Evolutionary conservation across 768 basidiomycete species (phyloP), one percentile per base, ranked within the genome.

Genomic region (Myochromella boudieri): DNA sequence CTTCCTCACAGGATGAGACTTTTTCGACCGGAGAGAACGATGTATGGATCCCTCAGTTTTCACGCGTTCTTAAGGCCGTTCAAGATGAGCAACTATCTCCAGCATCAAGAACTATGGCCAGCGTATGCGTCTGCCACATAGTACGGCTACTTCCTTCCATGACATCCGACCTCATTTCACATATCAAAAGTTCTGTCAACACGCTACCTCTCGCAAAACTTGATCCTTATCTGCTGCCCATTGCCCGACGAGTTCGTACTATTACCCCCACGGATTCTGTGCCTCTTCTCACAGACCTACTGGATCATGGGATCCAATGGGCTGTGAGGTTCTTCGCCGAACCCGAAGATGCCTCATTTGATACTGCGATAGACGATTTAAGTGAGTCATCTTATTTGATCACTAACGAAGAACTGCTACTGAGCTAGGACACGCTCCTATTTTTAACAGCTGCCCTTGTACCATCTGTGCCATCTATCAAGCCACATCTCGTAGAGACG

Each of bases 401-500:
- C 18, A 7, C 21, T 58, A 18, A 26, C 24, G 33, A 15, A 14
- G 33, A 6, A n/a, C 6, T 6, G n/a, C 33, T 6, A 17, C 5
- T 4, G 33, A 34, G 14, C 33, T 34, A 12, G n/a, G 33, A 8
- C 8, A n/a, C n/a, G 8, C 14, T 29, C 28, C 33, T 21, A 28
- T 42, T 44, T 31, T 44, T 37, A n/a, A 48, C 46, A 72, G 72
- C 52, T 26, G 51, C 38, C 1, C 60, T 76, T 28, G 46, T 71
- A 17, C 55, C 59, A 51, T 53, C 44, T 10, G 49, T 65, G 6
- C 44, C 68, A 2, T 55, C 57, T 15, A 57, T 77, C 26, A 85
- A 85, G 52, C 53, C 72, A 1, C 80, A 87, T 53, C 59, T 86
- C 7, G 82, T 80, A 1, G 93, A 97, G 49, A 84, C 89, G 1